phyloP scores from a whole-genome alignment of 495 filamentous ascomycete genomes.

The Neurospora sublineolata region DNA sequence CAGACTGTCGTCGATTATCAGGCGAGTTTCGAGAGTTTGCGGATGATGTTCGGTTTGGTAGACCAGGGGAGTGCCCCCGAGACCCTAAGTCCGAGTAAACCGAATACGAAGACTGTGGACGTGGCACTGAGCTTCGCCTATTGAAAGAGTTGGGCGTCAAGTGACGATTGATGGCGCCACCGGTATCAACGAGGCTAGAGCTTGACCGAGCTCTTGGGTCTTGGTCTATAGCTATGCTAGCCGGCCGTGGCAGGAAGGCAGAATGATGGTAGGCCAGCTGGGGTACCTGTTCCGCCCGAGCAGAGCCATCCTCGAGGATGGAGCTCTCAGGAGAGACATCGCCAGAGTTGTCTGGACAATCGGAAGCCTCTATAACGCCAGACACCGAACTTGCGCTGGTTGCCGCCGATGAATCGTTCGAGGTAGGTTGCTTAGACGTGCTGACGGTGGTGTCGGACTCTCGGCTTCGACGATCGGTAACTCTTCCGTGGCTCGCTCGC shows the following conservation, averaged over 20 bases:
- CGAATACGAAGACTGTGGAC: constrained; percentile 64
- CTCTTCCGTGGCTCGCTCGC: constrained; percentile 7
- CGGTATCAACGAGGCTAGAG: constrained; percentile 32
- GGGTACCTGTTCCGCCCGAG: constrained; percentile 32
- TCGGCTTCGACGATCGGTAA: constrained; percentile 32
- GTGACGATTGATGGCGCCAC: constrained; percentile 40
- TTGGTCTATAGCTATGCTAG: constrained; percentile 24
- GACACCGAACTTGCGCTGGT: constrained; percentile 41
- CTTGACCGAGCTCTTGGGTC: constrained; percentile 32
- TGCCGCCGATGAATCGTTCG: constrained; percentile 33
- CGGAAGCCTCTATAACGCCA: constrained; percentile 31
- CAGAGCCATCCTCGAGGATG: constrained; percentile 24
- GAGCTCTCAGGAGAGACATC: constrained; percentile 33
- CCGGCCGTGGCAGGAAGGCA: constrained; percentile 26
- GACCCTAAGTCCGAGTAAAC: constrained; percentile 51
- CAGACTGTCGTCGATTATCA: constrained; percentile 66
- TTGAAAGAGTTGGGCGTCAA: constrained; percentile 42
- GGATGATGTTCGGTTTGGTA: constrained; percentile 46
- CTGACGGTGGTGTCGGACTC: constrained; percentile 37
- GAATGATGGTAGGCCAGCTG: constrained; percentile 47
- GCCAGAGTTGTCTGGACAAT: constrained; percentile 26
- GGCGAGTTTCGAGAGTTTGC: constrained; percentile 58
- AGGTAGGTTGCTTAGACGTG: constrained; percentile 31
- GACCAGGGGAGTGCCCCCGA: constrained; percentile 49
- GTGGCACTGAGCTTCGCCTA: constrained; percentile 42